Percentiles rank a stretch among this genome's conserved stretches.
Evolutionary conservation across 345 rosid species (phyloP).

Genomic region (Eucalyptus shirleyi): DNA sequence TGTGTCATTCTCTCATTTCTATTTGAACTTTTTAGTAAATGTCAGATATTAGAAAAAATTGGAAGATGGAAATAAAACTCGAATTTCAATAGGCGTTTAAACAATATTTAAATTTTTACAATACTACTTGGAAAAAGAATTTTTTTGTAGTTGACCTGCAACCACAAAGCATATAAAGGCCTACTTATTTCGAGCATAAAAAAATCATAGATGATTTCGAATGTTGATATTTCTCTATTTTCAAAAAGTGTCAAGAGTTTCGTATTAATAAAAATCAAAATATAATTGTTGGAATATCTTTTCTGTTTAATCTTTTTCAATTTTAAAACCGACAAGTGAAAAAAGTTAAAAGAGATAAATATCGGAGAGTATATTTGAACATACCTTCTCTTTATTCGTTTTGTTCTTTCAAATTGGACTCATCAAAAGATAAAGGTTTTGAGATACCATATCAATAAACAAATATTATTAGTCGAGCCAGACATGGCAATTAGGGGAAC

Average conservation of each 20-base stretch:
- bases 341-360: not conserved
- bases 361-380: not conserved
- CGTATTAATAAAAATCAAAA: not conserved
- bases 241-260: not conserved
- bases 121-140: rapidly evolving
- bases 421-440: not conserved
- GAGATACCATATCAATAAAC: not conserved
- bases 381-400: not conserved
- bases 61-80: not conserved
- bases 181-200: not conserved
- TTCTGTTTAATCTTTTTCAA: not conserved
- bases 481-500: not conserved
- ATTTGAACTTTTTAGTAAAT: not conserved
- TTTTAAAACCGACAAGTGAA: not conserved
- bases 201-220: not conserved
- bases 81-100: not conserved
- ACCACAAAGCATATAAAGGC: not conserved
- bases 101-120: not conserved
- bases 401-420: not conserved
- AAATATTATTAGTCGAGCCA: not conserved
- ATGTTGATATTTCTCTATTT: not conserved
- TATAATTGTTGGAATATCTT: not conserved
- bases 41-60: not conserved
- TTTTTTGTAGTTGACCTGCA: not conserved
- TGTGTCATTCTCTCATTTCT: rapidly evolving